phyloP scores from a whole-genome alignment of 257 asterid species.

The Asclepias syriaca region DNA sequence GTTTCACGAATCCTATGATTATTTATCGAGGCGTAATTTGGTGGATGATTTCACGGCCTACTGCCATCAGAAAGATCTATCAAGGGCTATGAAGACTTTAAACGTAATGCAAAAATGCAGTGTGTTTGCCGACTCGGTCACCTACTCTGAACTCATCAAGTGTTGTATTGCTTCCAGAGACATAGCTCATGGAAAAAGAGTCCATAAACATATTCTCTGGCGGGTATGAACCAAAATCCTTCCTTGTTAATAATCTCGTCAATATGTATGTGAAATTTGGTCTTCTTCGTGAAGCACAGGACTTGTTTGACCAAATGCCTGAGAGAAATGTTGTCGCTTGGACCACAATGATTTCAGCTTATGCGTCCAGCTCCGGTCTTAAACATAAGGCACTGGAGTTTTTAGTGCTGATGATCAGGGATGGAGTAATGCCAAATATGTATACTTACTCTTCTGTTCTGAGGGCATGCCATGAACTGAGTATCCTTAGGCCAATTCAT shows the following conservation, averaged over 20 bases:
- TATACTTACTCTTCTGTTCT: slow-evolving; percentile 83
- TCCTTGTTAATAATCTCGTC: slow-evolving; percentile 55
- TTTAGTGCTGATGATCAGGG: slow-evolving; percentile 70
- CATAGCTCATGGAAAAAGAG: slow-evolving; percentile 44
- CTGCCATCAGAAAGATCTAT: slow-evolving; percentile 60
- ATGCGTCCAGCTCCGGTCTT: slow-evolving; percentile 35
- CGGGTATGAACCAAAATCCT: slow-evolving; percentile 75
- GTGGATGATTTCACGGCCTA: slow-evolving; percentile 37
- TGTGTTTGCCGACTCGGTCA: slow-evolving; percentile 59
- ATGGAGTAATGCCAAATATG: slow-evolving; percentile 78
- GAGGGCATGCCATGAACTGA: slow-evolving; percentile 58
- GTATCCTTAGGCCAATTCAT: slow-evolving; percentile 53
- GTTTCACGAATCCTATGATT: not conserved
- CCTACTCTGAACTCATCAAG: slow-evolving; percentile 73
- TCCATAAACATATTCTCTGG: slow-evolving; percentile 63
- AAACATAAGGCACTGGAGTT: slow-evolving; percentile 50
- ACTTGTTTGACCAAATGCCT: slow-evolving; percentile 58
- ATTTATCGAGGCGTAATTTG: not conserved
- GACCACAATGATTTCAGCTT: slow-evolving; percentile 76
- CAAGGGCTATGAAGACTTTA: slow-evolving; percentile 61
- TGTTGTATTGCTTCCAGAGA: slow-evolving; percentile 71
- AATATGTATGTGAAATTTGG: slow-evolving; percentile 81
- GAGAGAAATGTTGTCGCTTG: slow-evolving; percentile 69
- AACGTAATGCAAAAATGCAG: slow-evolving; percentile 49
- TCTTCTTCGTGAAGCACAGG: slow-evolving; percentile 55